phyloP scores from a whole-genome alignment of 441 rosid genomes.

The Manihot esculenta region DNA sequence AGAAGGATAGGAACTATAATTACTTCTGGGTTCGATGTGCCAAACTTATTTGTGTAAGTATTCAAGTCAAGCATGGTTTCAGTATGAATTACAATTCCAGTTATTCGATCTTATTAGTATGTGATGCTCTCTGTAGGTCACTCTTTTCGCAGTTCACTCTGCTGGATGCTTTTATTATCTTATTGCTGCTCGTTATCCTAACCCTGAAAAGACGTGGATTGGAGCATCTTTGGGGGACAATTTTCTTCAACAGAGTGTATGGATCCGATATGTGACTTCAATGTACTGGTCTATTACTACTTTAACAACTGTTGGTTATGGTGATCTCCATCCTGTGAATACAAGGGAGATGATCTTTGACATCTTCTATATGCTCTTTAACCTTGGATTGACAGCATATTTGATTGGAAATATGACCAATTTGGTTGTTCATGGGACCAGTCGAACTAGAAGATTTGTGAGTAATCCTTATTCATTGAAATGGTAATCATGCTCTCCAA shows the following conservation, averaged over 20 bases:
- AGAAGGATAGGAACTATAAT: slow-evolving; percentile 79
- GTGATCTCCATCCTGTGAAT: slow-evolving; percentile 86
- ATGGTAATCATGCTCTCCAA: not conserved
- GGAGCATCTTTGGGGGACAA: slow-evolving; percentile 41
- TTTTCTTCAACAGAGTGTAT: slow-evolving; percentile 44
- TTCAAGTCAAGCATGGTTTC: slow-evolving; percentile 6
- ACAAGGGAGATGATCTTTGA: slow-evolving; percentile 74
- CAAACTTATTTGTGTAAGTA: slow-evolving; percentile 74
- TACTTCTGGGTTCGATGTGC: slow-evolving; percentile 88
- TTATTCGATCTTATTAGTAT: slow-evolving; percentile 4
- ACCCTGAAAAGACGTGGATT: slow-evolving; percentile 67
- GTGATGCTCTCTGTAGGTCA: slow-evolving; percentile 48
- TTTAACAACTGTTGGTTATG: slow-evolving; percentile 81
- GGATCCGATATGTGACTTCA: slow-evolving; percentile 77
- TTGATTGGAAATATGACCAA: slow-evolving; percentile 93
- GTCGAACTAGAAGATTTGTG: slow-evolving; percentile 82
- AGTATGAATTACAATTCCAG: not conserved
- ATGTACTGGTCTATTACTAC: slow-evolving; percentile 94
- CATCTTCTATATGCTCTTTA: slow-evolving; percentile 81
- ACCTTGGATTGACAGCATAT: slow-evolving; percentile 76
- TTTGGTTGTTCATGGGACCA: slow-evolving; percentile 85
- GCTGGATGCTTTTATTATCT: slow-evolving; percentile 84
- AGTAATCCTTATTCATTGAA: slow-evolving; percentile 28
- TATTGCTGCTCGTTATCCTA: slow-evolving; percentile 57
- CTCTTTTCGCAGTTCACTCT: slow-evolving; percentile 75